phyloP scores from a whole-genome alignment of 2,329 filamentous ascomycete species.

The Aschersonia sp. region DNA sequence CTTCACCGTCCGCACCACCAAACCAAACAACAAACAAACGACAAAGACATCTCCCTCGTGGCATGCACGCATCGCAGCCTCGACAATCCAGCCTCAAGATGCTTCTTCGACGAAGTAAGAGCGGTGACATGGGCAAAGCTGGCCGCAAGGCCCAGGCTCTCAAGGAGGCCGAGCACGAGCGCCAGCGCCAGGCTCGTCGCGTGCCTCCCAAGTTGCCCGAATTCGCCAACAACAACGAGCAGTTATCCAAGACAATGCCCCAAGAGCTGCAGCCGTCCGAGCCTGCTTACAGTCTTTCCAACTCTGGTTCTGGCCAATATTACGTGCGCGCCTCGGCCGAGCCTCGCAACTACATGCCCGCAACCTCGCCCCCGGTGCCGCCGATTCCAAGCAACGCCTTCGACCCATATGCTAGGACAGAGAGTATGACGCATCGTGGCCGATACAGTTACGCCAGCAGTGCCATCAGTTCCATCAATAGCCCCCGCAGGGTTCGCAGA shows the following conservation, averaged over 20 bases:
- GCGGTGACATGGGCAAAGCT: slow-evolving; percentile 46
- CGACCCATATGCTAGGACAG: slow-evolving; percentile 69
- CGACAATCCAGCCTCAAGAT: slow-evolving; percentile 34
- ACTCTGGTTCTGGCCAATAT: slow-evolving; percentile 16
- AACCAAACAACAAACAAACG: background rate
- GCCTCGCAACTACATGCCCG: slow-evolving; percentile 24
- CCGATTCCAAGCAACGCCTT: slow-evolving; percentile 47
- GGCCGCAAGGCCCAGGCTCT: slow-evolving; percentile 44
- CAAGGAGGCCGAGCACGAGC: slow-evolving; percentile 34
- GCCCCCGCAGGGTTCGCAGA: slow-evolving; percentile 77
- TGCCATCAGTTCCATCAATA: slow-evolving; percentile 82
- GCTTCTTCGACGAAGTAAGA: slow-evolving; percentile 55
- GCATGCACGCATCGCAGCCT: slow-evolving; percentile 16
- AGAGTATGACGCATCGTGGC: slow-evolving; percentile 94
- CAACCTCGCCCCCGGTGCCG: slow-evolving; percentile 33
- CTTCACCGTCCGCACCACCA: background rate
- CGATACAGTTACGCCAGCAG: slow-evolving; percentile 95
- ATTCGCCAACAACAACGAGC: slow-evolving; percentile 32
- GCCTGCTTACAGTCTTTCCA: slow-evolving; percentile 43
- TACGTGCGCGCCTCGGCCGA: slow-evolving; percentile 20
- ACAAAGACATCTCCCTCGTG: background rate
- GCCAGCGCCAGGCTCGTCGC: slow-evolving; percentile 33
- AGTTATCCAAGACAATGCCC: slow-evolving; percentile 27
- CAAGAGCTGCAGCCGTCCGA: slow-evolving; percentile 45
- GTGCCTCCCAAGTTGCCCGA: slow-evolving; percentile 36